Evolutionary conservation across 148 eudicot species (phyloP).

Genomic region (Fagopyrum tataricum): DNA sequence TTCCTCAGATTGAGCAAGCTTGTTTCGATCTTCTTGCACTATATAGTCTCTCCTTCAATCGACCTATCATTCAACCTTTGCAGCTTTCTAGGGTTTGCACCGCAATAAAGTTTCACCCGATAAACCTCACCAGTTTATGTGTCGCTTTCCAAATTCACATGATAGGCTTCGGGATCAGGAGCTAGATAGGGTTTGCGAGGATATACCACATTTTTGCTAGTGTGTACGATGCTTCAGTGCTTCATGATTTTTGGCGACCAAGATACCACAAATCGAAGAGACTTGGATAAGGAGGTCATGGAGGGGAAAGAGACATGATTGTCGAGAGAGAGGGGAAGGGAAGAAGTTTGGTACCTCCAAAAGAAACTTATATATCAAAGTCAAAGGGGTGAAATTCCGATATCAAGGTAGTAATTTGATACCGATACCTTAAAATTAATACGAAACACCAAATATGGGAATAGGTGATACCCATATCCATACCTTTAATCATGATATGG

Average conservation of each 20-base stretch:
- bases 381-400: too few relatives aligned
- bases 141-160: not conserved
- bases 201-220: slow-evolving; percentile 11
- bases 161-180: slow-evolving; percentile 14
- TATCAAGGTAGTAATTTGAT: too few relatives aligned
- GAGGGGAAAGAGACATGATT: slow-evolving; percentile 16
- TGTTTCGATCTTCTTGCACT: not conserved
- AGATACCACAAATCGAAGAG: slow-evolving; percentile 1
- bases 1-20: too few relatives aligned
- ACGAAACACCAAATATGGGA: too few relatives aligned
- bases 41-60: not conserved
- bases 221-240: slow-evolving; percentile 52
- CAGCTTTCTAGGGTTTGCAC: slow-evolving; percentile 15
- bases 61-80: not conserved
- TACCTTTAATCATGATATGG: too few relatives aligned
- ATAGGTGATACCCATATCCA: too few relatives aligned
- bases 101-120: not conserved
- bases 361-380: too few relatives aligned
- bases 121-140: not conserved
- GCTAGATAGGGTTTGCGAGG: slow-evolving; percentile 24
- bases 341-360: too few relatives aligned
- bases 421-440: too few relatives aligned
- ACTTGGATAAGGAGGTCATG: slow-evolving; percentile 14
- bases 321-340: slow-evolving; percentile 15
- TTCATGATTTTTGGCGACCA: slow-evolving; percentile 32